phyloP scores from a whole-genome alignment of 1,139 yeast genomes.

The Spathaspora jeffriesii region DNA sequence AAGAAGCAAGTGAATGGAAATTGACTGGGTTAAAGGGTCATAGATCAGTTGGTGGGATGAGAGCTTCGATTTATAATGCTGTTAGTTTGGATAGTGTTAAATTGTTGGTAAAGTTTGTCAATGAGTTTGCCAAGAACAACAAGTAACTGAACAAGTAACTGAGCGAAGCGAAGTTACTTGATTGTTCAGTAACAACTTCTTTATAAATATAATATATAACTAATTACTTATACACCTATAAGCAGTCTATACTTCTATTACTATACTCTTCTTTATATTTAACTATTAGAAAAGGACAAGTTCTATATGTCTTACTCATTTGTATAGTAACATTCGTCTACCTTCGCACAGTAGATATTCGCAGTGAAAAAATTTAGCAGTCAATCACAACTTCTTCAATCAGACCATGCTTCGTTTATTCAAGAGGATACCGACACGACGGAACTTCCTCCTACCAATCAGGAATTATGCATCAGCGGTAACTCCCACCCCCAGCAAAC shows the following conservation, averaged over 20 bases:
- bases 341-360: too few species aligned
- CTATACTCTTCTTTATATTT: too few species aligned
- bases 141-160: background rate
- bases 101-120: slow-evolving; percentile 57
- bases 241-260: too few species aligned
- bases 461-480: background rate
- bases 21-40: slow-evolving; percentile 91
- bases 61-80: slow-evolving; percentile 93
- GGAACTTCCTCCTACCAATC: background rate
- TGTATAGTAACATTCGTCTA: too few species aligned
- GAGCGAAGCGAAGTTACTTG: background rate
- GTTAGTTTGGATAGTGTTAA: slow-evolving; percentile 67
- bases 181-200: too few species aligned
- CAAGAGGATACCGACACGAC: background rate
- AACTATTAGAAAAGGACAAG: too few species aligned
- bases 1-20: slow-evolving; percentile 47
- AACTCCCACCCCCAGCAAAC: background rate
- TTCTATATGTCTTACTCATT: too few species aligned
- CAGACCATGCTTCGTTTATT: background rate
- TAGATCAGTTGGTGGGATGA: slow-evolving; percentile 95
- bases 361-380: slow-evolving; percentile 1
- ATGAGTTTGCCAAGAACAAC: slow-evolving; percentile 59
- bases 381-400: background rate
- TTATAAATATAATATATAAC: too few species aligned
- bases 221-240: too few species aligned